Evolutionary conservation across 2,329 filamentous ascomycete species (phyloP).

Genomic region (Daldinia eschscholtzii): DNA sequence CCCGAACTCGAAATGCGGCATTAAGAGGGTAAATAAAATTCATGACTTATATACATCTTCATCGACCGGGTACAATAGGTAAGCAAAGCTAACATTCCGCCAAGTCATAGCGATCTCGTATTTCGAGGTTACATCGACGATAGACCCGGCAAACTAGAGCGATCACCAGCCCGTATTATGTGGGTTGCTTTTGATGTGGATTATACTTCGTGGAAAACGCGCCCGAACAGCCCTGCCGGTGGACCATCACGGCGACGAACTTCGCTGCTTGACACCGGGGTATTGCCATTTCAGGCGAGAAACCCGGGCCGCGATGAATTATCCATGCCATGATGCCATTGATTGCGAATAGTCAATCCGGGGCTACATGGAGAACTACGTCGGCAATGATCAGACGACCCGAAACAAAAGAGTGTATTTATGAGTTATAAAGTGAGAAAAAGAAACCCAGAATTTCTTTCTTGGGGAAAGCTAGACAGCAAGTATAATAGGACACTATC

Average conservation of each 20-base stretch:
- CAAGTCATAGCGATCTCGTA: conserved; percentile 36
- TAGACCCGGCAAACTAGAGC: conserved; percentile 8
- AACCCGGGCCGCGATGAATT: not conserved
- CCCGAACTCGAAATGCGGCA: not conserved
- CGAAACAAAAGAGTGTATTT: not conserved
- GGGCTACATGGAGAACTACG: not conserved
- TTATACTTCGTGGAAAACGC: conserved; percentile 19
- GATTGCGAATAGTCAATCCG: not conserved
- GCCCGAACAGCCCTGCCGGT: conserved; percentile 3
- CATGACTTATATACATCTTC: conserved; percentile 2
- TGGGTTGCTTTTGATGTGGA: conserved; percentile 24
- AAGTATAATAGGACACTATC: not conserved
- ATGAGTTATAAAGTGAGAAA: not conserved
- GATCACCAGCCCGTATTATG: conserved; percentile 32
- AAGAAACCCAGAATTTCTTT: not conserved
- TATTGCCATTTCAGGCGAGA: conserved; percentile 3
- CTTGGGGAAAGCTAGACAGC: too few species aligned
- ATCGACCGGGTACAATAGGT: not conserved
- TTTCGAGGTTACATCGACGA: conserved; percentile 31
- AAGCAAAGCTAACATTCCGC: conserved; percentile 9
- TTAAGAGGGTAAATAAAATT: not conserved
- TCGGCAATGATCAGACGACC: not conserved
- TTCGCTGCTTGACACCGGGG: not conserved
- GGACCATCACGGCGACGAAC: not conserved
- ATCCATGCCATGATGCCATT: not conserved